A percentile compares a stretch with the other conserved stretches of the same genome.
Conservation (phyloP, 495 filamentous ascomycete genomes). For the Clavariopsis aquatica region DNA sequence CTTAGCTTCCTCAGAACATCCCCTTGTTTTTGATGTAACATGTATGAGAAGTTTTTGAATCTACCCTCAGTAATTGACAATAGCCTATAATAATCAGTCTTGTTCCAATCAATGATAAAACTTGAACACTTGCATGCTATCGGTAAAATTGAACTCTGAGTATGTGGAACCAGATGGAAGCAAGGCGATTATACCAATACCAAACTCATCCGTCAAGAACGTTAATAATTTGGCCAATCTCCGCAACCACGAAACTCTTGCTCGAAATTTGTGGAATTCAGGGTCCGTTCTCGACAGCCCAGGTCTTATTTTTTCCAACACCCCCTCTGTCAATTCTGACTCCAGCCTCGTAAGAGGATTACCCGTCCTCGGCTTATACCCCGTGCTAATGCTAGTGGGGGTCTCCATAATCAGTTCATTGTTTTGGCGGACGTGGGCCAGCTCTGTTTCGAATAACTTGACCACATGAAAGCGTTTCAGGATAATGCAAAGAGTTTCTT, state of each 20-base stretch:
- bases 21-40: not conserved
- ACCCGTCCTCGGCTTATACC: not conserved
- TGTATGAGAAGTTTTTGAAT: not conserved
- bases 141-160: not conserved
- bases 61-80: not conserved
- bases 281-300: not conserved
- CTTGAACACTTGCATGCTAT: conserved; percentile 3
- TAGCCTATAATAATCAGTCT: conserved; percentile 1
- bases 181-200: conserved; percentile 8
- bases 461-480: too few species aligned
- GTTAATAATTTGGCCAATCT: not conserved
- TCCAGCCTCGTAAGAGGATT: not conserved
- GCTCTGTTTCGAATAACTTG: too few species aligned
- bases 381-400: too few species aligned
- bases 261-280: not conserved
- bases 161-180: conserved; percentile 1
- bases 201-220: not conserved
- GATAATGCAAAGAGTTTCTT: too few species aligned
- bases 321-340: conserved; percentile 4
- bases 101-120: not conserved
- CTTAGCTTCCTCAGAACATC: not conserved
- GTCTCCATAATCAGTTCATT: too few species aligned
- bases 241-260: not conserved
- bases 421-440: too few species aligned
- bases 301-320: conserved; percentile 7